These are phyloP conservation scores for Lasiodiplodia sp. DNA, from an alignment of 2,329 filamentous ascomycete genomes.

Conservation along the genomic window DNA sequence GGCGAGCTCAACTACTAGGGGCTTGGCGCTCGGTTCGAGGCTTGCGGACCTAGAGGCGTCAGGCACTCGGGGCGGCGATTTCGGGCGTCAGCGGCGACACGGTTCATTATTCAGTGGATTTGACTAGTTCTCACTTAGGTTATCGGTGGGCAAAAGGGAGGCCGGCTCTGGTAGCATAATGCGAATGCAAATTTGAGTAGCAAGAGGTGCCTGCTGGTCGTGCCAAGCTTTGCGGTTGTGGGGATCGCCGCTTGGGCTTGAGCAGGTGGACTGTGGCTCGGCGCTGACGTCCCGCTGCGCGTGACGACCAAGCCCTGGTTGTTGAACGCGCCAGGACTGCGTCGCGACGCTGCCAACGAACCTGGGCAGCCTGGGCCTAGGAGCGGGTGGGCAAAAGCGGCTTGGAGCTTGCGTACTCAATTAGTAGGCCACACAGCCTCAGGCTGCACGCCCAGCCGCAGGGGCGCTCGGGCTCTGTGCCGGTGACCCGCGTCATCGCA, in stretches of 20 bases:
- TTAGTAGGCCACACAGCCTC: constrained; percentile 22
- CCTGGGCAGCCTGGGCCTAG: neutral
- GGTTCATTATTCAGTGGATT: constrained; percentile 2
- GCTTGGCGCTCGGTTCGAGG: neutral
- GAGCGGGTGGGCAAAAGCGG: neutral
- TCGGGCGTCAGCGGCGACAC: constrained; percentile 8
- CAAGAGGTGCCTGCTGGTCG: neutral
- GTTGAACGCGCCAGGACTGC: neutral
- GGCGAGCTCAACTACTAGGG: constrained; percentile 88
- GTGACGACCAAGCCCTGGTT: neutral
- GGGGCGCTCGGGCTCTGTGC: constrained; percentile 17
- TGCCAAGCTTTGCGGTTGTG: constrained; percentile 25
- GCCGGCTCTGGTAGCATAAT: constrained; percentile 7
- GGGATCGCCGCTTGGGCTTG: constrained; percentile 13
- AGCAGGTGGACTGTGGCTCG: constrained; percentile 4
- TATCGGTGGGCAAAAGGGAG: constrained; percentile 12
- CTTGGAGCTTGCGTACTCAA: constrained; percentile 22
- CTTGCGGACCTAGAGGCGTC: neutral
- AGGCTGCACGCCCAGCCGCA: constrained; percentile 11
- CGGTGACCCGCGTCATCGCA: constrained; percentile 28
- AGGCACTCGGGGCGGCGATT: constrained; percentile 17
- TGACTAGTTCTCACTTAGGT: neutral
- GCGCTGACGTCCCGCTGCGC: constrained; percentile 13
- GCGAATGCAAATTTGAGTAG: neutral
- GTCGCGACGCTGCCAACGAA: neutral